Evolutionary conservation across 1,284 basidiomycete species (phyloP).

Genomic region (Cutaneotrichosporon sp.): DNA sequence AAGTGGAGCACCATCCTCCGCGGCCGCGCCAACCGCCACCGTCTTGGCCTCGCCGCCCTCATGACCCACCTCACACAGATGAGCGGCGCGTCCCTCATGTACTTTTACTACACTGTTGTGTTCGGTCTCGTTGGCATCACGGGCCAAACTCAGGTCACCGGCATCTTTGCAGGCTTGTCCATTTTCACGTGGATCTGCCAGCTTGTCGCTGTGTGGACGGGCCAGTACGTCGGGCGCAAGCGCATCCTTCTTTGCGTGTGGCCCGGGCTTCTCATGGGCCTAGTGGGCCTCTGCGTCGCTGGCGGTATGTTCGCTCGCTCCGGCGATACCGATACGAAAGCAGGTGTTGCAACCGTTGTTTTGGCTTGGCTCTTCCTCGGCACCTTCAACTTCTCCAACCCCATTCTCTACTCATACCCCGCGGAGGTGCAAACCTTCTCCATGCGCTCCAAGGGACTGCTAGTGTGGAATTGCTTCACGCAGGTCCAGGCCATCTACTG

Average conservation of each 20-base stretch:
- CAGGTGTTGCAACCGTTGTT: constrained; percentile 42
- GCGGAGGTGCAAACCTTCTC: constrained; percentile 49
- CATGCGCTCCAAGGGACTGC: constrained; percentile 47
- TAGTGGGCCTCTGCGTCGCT: constrained; percentile 41
- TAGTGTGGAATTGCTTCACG: constrained; percentile 47
- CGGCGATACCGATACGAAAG: constrained; percentile 23
- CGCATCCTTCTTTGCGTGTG: constrained; percentile 44
- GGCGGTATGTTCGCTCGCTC: constrained; percentile 38
- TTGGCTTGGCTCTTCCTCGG: constrained; percentile 49
- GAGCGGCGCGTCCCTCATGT: constrained; percentile 43
- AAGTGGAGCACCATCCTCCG: constrained; percentile 43
- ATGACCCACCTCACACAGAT: constrained; percentile 44
- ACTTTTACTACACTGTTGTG: constrained; percentile 48
- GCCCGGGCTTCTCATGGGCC: constrained; percentile 40
- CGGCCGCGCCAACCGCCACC: constrained; percentile 34
- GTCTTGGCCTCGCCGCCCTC: constrained; percentile 42
- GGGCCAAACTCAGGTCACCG: constrained; percentile 44
- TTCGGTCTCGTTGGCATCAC: constrained; percentile 48
- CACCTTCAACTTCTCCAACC: constrained; percentile 45
- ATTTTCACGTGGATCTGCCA: constrained; percentile 48
- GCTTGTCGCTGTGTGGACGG: constrained; percentile 36
- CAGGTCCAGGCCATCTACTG: constrained; percentile 31
- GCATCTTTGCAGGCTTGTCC: constrained; percentile 47
- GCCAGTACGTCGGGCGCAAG: constrained; percentile 39
- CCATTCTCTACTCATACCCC: constrained; percentile 43